These are phyloP conservation scores for Quercus aquifolioides DNA, from an alignment of 306 rosid genomes.

Conservation along the genomic window DNA sequence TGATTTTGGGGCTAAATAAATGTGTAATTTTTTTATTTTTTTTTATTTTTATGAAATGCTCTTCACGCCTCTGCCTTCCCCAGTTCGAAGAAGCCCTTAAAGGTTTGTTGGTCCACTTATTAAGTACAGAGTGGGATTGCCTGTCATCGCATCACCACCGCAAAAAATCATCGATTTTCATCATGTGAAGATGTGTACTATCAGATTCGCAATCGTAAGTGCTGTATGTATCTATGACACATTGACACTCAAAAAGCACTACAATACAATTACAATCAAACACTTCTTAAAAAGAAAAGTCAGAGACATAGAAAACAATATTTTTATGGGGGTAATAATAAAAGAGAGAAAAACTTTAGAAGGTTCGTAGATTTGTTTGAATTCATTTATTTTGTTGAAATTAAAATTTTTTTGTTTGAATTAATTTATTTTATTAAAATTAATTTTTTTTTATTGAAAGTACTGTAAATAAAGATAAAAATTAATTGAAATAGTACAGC, in stretches of 20 bases:
- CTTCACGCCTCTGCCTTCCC: no score
- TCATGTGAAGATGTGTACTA: neutral
- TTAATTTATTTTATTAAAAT: no score
- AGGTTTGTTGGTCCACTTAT: neutral
- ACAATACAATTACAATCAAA: neutral
- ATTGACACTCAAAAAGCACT: neutral
- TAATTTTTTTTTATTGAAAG: fast-evolving
- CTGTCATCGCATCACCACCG: neutral
- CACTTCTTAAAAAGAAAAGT: neutral
- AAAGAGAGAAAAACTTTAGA: conserved; percentile 8
- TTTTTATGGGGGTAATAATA: no score
- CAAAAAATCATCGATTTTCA: neutral
- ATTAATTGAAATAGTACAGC: fast-evolving
- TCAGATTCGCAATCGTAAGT: neutral
- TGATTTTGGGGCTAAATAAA: no score
- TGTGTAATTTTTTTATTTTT: no score
- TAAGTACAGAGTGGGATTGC: neutral
- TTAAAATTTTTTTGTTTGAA: no score
- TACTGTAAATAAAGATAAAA: fast-evolving
- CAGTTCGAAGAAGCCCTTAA: no score
- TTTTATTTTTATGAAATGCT: no score
- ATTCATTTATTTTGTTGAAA: no score
- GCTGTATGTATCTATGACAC: neutral
- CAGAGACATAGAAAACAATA: neutral
- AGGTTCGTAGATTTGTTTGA: neutral